Conservation (phyloP, 805 yeast genomes). For the Starmerella sp. region DNA sequence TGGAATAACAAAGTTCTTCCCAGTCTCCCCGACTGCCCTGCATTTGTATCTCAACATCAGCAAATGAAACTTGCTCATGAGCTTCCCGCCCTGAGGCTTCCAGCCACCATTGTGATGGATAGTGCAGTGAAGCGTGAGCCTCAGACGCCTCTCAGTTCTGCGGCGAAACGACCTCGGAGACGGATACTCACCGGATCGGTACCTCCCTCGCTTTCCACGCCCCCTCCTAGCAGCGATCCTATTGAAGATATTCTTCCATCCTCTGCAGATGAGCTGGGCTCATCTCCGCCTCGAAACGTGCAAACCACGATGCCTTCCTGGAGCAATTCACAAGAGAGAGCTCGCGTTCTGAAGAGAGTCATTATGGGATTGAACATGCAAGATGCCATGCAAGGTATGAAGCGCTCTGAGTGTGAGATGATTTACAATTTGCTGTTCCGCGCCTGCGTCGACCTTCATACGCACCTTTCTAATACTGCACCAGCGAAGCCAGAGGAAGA, state of each 20-base stretch:
- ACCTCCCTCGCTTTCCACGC: constrained; percentile 9
- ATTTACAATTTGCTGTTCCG: constrained; percentile 18
- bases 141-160: constrained; percentile 3
- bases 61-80: background rate
- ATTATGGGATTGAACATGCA: constrained; percentile 19
- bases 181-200: constrained; percentile 13
- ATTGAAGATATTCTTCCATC: constrained; percentile 3
- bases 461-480: constrained; percentile 13
- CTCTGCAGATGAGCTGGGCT: constrained; percentile 12
- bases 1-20: constrained; percentile 14
- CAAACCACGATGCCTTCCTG: background rate
- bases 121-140: background rate
- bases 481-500: background rate
- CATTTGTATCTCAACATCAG: constrained; percentile 7
- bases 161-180: constrained; percentile 9
- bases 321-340: constrained; percentile 14
- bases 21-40: constrained; percentile 2
- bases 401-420: constrained; percentile 18
- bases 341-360: constrained; percentile 15
- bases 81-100: constrained; percentile 7
- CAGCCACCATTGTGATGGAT: background rate
- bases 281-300: constrained; percentile 16
- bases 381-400: constrained; percentile 16
- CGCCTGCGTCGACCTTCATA: constrained; percentile 15
- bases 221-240: constrained; percentile 17